Base-by-base conservation (phyloP, 2,329 filamentous ascomycete species). In the Phaeosphaeriaceae sp. region DNA sequence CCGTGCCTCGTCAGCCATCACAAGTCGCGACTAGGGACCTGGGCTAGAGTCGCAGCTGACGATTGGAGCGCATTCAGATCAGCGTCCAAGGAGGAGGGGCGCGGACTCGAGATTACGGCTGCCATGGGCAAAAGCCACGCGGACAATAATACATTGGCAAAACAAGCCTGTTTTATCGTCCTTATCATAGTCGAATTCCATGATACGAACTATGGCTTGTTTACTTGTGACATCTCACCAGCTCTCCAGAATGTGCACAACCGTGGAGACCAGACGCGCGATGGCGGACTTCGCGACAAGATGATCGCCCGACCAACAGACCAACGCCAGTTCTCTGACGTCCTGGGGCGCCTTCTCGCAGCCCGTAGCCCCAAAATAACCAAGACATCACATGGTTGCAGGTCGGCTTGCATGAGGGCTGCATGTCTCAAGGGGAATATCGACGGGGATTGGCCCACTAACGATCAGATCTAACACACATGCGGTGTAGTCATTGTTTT, bases 51-150 rank as follows among this genome's bases (percentile, higher is more conserved):
- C 46, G 60, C 54, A 60, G 58, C 62, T 61, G 46, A 59, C 43
- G 22, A 46, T 46, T 49, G 43, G 52, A 28, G 43, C 46, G 46
- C 47, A 21, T 44, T 15, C 24, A 48, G 56, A 52, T n/a, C 23
- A 60, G 55, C 60, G 59, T 56, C 62, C 52, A 63, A 60, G 59
- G 58, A 59, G 64, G 56, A 49, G 58, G 53, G 52, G 64, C 61
- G 35, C 63, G 70, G 69, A 71, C 63, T 70, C 55, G 63, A 68
- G 66, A 66, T 67, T 70, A 67, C 61, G 68, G 54, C 52, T 58
- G 64, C 61, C 67, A 59, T 63, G 59, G 24, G 51, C 26, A 46
- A 49, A 44, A 63, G 60, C 63, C 66, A 69, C 67, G 58, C 67
- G 59, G 56, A 57, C 67, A 67, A 63, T 65, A 64, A 64, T 48